Base-by-base conservation (phyloP, 2,329 filamentous ascomycete species). In the Fusarium illudens region DNA sequence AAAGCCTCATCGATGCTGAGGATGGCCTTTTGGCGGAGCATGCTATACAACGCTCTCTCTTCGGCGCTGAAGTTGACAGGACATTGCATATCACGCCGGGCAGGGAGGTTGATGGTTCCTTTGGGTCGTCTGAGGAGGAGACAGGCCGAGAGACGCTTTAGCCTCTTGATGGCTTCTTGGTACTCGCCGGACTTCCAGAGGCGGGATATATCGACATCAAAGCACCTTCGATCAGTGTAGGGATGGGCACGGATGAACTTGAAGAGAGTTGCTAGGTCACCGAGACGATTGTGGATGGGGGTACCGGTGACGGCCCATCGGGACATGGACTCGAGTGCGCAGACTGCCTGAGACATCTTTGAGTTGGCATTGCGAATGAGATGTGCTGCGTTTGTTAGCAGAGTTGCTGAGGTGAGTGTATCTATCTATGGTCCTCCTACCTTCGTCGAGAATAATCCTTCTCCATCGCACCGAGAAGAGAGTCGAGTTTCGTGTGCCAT, bases 251-350 rank as follows among this genome's bases (percentile, higher is more conserved):
- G 72, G 13, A 85, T 71, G 55, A 84, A 86, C 25, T 78, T 78
- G 1, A 86, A 70, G 0, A 85, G 73, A 1, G 76, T 75, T 0
- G 77, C 74, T 6, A 86, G 73, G 48, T 86, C 84, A 1, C 70
- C 70, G 0, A 84, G 73, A 0, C 73, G 73, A 48, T 86, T 86
- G 44, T 85, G 83, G 1, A 86, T 80, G 0, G 84, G 83, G 0
- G 84, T 86, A 0, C 83, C 83, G 0, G 82, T 84, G 0, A 86
- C 78, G 1, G 79, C 81, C 84, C 83, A 86, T 6, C 83, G 77
- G 3, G 72, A 73, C 15, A 65, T 62, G 0, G 79, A 73, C 0
- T 79, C 62, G 1, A 86, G 72, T 3, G 73, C 73, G 30, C 77
- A 82, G 0, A 80, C 70, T 2, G 81, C 81, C 52, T 19, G 72